Base-by-base conservation (phyloP, 1,284 basidiomycete species). In the Afroboletus lepidellus region DNA sequence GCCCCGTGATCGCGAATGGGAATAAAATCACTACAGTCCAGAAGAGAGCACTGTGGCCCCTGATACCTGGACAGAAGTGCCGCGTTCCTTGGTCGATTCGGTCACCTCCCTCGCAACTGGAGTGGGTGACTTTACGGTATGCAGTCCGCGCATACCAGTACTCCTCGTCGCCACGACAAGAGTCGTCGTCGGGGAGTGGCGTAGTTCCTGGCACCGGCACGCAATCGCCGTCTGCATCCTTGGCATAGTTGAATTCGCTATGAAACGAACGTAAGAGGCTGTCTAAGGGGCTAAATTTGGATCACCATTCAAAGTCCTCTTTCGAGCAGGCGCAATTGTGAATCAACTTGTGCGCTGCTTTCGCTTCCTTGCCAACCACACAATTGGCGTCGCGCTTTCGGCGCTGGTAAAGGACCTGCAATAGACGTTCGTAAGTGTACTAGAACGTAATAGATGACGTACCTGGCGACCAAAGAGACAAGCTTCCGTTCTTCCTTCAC, bases 131-230 rank as follows among this genome's bases (percentile, higher is more conserved):
- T 71, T 92, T 87, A 55, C 93, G 89, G 66, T 95, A 95, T 8
- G 85, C 74, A 0, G 94, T 97, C 24, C 92, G 84, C 50, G 92
- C 92, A 68, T 94, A 95, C 94, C 95, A 97, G 63, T 78, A 90
- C 8, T 86, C 82, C 32, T 83, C 82, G 27, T 76, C 80, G 47
- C 76, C 76, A 27, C 72, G 72, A 64, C 92, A 95, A 11, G 79
- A 76, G 41, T 83, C 72, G 58, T 89, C 79, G 53, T 78, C 58
- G 5, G 81, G 71, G 7, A 89, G 76, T 0, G 91, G 77, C 8
- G 72, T 69, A 0, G 84, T 87, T 15, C 89, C 91, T 3, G 80
- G 70, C 2, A 84, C 81, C 16, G 93, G 80, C 0, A 90, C 87
- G 63, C 94, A 97, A 39, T 87, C 73, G 50, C 84, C 89, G 5